Evolutionary conservation across 2,329 filamentous ascomycete genomes (phyloP).

Genomic region (Metarhizium rileyi): DNA sequence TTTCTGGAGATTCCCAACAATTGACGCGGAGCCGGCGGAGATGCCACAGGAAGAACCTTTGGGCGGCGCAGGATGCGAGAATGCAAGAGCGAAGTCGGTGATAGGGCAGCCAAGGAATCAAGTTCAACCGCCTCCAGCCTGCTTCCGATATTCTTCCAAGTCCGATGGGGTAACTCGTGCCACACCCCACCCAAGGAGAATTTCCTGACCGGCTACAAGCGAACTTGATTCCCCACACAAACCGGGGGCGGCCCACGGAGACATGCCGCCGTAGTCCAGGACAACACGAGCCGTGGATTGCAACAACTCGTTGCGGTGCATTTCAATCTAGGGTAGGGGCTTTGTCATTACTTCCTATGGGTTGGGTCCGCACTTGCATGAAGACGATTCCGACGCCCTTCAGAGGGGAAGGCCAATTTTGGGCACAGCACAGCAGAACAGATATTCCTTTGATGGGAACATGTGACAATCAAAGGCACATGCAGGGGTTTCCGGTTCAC

Average conservation of each 20-base stretch:
- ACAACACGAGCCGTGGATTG: too few species aligned
- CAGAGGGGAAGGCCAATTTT: too few species aligned
- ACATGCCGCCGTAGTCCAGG: background rate
- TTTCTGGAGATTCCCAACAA: slow-evolving; percentile 4
- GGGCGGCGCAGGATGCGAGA: background rate
- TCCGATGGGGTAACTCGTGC: too few species aligned
- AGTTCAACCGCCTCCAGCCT: background rate
- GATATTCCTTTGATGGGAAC: too few species aligned
- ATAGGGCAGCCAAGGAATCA: background rate
- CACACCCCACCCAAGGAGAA: too few species aligned
- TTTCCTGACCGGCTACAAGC: background rate
- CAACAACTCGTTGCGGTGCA: background rate
- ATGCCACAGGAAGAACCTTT: background rate
- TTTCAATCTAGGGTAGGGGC: background rate
- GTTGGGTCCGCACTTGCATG: too few species aligned
- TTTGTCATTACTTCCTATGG: too few species aligned
- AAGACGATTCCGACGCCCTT: too few species aligned
- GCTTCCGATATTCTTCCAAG: background rate
- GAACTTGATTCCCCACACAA: background rate
- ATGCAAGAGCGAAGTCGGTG: slow-evolving; percentile 4
- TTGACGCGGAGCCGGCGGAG: slow-evolving; percentile 11
- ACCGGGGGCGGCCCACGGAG: background rate
- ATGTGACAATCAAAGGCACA: background rate
- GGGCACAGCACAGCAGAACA: too few species aligned
- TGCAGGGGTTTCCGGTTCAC: background rate